Base-by-base conservation (phyloP, 2,329 filamentous ascomycete species). In the Sporothrix brunneoviolacea region DNA sequence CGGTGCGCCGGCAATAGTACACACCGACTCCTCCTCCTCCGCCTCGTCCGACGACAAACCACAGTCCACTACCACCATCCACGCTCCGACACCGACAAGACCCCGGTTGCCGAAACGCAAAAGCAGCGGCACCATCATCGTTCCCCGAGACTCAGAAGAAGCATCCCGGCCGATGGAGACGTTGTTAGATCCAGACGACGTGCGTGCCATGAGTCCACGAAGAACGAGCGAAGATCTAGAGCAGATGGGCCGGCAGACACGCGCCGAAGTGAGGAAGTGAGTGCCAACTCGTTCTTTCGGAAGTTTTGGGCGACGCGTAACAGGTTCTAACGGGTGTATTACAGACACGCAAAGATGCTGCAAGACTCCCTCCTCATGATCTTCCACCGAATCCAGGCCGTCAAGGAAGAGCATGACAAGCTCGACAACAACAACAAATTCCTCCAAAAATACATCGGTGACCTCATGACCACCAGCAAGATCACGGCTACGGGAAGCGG, bases 401-500 rank as follows among this genome's bases (percentile, higher is more conserved):
- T 97, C 57, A 88, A 90, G 67, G 85, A 87, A 60, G 91, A 97
- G 64, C 91, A 98, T 64, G 89, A 96, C 70, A 96, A 95, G 69
- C 82, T 98, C 49, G 91, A 97, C 68, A 93, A 80, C 67, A 91
- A 96, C 67, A 98, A 98, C 76, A 91, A 90, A 62, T 96, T 97
- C 64, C 71, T 98, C 42, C 91, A 97, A 68, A 95, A 95, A 67
- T 97, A 97, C 66, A 97, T 97, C 61, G 91, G 91, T 57, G 91
- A 95, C 63, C 76, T 97, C 50, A 97, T 95, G 80, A 88, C 88
- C 59, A 86, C 83, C n/a, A 83, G 80, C 65, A 86, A 86, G 63
- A 85, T 86, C 59, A 86, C 82, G 1, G 75, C 82, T 2, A 72
- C 76, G 2, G 41, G 51, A 27, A 69, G 70, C 48, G 70, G 67